Conservation (phyloP, 2,329 filamentous ascomycete genomes). For the Penicillium nordicum region DNA sequence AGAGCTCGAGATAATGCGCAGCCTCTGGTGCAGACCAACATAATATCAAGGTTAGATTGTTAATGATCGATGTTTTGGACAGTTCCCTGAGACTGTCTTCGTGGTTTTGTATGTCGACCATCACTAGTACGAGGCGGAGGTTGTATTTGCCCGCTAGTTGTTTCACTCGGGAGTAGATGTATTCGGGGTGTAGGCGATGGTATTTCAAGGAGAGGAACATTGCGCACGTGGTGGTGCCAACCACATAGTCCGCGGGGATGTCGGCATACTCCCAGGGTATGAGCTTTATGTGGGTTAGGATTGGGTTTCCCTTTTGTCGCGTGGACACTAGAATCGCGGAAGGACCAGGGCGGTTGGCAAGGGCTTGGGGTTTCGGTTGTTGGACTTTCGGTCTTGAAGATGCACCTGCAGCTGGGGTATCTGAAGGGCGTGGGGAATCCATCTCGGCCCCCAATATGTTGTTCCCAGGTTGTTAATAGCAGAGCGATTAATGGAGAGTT, state of each 20-base stretch:
- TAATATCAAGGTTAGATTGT: slow-evolving; percentile 85
- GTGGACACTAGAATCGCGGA: slow-evolving; percentile 86
- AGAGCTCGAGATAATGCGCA: slow-evolving; percentile 87
- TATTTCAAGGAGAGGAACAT: slow-evolving; percentile 95
- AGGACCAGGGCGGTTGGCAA: slow-evolving; percentile 63
- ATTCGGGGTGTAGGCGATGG: slow-evolving; percentile 93
- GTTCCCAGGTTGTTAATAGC: not conserved
- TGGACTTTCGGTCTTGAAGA: slow-evolving; percentile 56
- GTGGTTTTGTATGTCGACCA: slow-evolving; percentile 95
- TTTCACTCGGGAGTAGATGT: slow-evolving; percentile 91
- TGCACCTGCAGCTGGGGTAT: slow-evolving; percentile 17
- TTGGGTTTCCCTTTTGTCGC: slow-evolving; percentile 91
- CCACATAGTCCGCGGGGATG: slow-evolving; percentile 89
- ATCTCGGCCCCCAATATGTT: not conserved
- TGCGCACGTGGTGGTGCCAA: slow-evolving; percentile 83
- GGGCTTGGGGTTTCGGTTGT: slow-evolving; percentile 84
- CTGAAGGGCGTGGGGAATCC: slow-evolving; percentile 39
- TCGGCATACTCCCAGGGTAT: slow-evolving; percentile 96
- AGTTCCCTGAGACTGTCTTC: slow-evolving; percentile 86
- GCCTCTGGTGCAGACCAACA: slow-evolving; percentile 95
- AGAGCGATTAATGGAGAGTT: slow-evolving; percentile 15
- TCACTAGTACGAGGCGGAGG: slow-evolving; percentile 77
- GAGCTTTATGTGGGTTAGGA: slow-evolving; percentile 75
- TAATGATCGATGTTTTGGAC: slow-evolving; percentile 86
- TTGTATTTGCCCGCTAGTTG: slow-evolving; percentile 80